These are phyloP conservation scores for Diplodia scrobiculata DNA, from an alignment of 2,329 filamentous ascomycete genomes.

Conservation along the genomic window DNA sequence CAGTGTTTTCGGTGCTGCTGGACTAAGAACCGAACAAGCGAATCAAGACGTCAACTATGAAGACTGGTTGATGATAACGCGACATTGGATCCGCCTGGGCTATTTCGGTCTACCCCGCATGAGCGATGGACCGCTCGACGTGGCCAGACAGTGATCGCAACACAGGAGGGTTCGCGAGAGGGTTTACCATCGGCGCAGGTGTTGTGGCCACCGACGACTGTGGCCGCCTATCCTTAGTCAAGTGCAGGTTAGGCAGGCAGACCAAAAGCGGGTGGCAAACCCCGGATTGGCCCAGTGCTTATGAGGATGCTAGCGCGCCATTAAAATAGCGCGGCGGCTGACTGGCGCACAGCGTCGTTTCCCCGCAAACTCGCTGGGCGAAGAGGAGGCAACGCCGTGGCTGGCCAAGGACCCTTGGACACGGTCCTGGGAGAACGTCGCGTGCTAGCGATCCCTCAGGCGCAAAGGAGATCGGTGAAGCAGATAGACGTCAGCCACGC, in stretches of 20 bases:
- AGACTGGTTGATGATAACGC: not conserved
- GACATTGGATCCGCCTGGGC: not conserved
- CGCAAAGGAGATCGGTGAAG: not conserved
- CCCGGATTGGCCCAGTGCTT: not conserved
- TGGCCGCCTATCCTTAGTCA: not conserved
- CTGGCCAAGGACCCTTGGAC: slow-evolving; percentile 5
- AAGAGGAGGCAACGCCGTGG: not conserved
- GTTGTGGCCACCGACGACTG: not conserved
- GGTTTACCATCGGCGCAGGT: not conserved
- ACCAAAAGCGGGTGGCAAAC: not conserved
- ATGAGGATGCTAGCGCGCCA: not conserved
- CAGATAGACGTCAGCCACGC: slow-evolving; percentile 5
- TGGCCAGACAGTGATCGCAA: not conserved
- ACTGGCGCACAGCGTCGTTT: not conserved
- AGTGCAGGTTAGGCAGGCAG: not conserved
- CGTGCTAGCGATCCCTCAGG: not conserved
- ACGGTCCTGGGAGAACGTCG: not conserved
- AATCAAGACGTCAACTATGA: not conserved
- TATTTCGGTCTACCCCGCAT: not conserved
- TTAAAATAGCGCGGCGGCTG: not conserved
- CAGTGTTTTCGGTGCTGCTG: not conserved
- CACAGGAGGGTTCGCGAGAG: not conserved
- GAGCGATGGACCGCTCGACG: not conserved
- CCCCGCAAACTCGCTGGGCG: not conserved
- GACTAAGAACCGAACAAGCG: no score